phyloP scores from a whole-genome alignment of 352 stramenopile genomes.

The Elongisporangium anandrum region DNA sequence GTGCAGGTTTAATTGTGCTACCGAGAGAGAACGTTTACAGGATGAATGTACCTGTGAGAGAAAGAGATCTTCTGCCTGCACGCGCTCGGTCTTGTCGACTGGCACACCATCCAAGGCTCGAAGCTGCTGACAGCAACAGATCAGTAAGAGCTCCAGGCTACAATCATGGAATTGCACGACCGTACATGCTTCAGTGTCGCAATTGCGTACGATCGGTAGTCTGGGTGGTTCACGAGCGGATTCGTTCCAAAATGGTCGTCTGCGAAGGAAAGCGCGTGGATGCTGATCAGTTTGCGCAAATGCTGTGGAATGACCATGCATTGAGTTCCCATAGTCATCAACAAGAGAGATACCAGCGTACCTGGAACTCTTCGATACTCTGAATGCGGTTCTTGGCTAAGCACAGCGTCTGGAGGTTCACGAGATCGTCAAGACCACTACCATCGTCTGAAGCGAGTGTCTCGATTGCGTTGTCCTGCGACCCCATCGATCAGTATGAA shows the following conservation, averaged over 20 bases:
- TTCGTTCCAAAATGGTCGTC: conserved; percentile 86
- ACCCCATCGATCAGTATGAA: background rate
- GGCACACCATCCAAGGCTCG: conserved; percentile 38
- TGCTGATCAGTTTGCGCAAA: conserved; percentile 46
- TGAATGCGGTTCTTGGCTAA: conserved; percentile 75
- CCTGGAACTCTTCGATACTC: conserved; percentile 62
- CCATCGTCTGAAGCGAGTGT: conserved; percentile 18
- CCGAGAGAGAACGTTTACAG: no score
- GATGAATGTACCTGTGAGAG: conserved; percentile 24
- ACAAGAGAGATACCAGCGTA: background rate
- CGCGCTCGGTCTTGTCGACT: conserved; percentile 35
- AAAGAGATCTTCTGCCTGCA: conserved; percentile 38
- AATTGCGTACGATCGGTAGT: conserved; percentile 74
- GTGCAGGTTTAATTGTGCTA: no score
- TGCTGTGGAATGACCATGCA: conserved; percentile 12
- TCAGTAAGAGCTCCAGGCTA: background rate
- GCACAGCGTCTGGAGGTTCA: conserved; percentile 65
- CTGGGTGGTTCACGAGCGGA: conserved; percentile 51
- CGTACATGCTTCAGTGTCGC: conserved; percentile 60
- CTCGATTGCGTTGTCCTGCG: conserved; percentile 63
- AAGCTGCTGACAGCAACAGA: conserved; percentile 18
- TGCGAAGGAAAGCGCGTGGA: conserved; percentile 57
- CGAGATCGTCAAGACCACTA: conserved; percentile 50
- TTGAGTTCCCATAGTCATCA: background rate
- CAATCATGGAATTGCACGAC: background rate